Conservation (phyloP, 441 rosid genomes). For the Syzygium malaccense region DNA sequence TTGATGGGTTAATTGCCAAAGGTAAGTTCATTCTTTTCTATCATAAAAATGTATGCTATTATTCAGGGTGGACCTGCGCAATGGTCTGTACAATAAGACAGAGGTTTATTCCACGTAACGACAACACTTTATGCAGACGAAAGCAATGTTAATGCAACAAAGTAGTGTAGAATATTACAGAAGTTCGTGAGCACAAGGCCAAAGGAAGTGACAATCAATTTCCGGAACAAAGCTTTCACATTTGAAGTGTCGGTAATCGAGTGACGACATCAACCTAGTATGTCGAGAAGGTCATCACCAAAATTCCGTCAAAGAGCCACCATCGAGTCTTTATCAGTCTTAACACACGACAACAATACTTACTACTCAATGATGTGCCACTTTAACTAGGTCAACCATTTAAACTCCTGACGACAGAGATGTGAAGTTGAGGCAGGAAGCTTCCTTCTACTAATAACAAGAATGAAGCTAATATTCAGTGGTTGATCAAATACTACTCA, state of each 20-base stretch:
- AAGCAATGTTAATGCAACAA: neutral
- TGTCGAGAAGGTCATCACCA: neutral
- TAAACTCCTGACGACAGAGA: neutral
- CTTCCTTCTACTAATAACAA: neutral
- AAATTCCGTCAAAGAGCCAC: neutral
- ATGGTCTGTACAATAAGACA: neutral
- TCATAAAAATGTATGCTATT: neutral
- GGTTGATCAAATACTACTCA: neutral
- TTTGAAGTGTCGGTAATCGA: neutral
- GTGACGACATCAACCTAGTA: neutral
- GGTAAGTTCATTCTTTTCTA: neutral
- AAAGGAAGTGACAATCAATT: neutral
- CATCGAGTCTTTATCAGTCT: neutral
- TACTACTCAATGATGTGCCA: neutral
- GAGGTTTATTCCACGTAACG: neutral
- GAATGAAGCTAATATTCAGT: neutral
- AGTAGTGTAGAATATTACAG: neutral
- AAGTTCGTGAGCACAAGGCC: neutral
- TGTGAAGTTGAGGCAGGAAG: neutral
- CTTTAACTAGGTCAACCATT: neutral
- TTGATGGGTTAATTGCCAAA: neutral
- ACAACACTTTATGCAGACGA: neutral
- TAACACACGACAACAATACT: neutral
- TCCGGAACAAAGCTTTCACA: neutral
- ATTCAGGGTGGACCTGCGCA: neutral